phyloP scores from a whole-genome alignment of 305 asterid species.

The Nicotiana rustica region DNA sequence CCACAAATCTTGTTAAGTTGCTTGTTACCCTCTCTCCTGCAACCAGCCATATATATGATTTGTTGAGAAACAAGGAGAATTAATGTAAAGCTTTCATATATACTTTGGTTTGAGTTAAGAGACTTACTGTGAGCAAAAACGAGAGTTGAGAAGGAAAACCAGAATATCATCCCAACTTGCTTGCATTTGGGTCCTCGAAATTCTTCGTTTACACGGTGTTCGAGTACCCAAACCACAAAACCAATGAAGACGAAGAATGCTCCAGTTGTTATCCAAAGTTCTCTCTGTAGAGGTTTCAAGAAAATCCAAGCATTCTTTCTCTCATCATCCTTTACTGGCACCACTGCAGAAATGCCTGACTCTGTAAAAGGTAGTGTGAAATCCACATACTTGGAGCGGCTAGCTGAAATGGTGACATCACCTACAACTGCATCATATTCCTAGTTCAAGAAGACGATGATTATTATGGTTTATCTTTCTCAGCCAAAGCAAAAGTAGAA shows the following conservation, averaged over 20 bases:
- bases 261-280: conserved; percentile 56
- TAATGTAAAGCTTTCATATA: background rate
- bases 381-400: conserved; percentile 45
- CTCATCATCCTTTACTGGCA: conserved; percentile 38
- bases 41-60: background rate
- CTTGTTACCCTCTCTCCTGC: conserved; percentile 40
- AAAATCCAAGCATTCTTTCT: conserved; percentile 47
- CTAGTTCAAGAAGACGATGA: conserved; percentile 29
- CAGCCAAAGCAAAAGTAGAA: conserved; percentile 18
- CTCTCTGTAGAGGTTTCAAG: conserved; percentile 48
- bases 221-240: conserved; percentile 61
- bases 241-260: conserved; percentile 53
- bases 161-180: conserved; percentile 63
- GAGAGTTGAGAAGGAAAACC: conserved; percentile 69
- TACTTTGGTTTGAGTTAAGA: background rate
- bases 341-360: conserved; percentile 44
- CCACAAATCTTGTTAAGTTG: conserved; percentile 33
- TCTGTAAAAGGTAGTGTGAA: conserved; percentile 48
- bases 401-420: conserved; percentile 46
- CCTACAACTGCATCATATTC: conserved; percentile 49
- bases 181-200: conserved; percentile 60
- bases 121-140: conserved; percentile 62
- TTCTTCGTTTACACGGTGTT: conserved; percentile 60
- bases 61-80: background rate
- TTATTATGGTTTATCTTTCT: conserved; percentile 5